Conservation (phyloP, 169 alveolate species). For the Plasmodium chabaudi region DNA sequence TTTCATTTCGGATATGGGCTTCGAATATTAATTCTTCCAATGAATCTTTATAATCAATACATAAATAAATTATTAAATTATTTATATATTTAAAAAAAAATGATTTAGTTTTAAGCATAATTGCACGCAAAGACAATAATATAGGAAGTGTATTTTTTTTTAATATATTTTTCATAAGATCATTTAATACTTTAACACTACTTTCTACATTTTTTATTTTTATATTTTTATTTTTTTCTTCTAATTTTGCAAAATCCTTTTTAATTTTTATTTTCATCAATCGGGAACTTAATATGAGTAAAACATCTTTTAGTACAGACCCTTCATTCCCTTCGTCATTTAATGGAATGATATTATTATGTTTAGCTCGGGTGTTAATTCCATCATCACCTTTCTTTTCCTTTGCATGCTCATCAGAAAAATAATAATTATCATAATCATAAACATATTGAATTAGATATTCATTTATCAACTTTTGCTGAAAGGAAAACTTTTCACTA, state of each 20-base stretch:
- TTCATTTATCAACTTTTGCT: constrained; percentile 60
- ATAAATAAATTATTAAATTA: constrained; percentile 42
- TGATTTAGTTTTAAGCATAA: constrained; percentile 52
- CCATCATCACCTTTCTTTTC: constrained; percentile 10
- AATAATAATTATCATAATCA: constrained; percentile 67
- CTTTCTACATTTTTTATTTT: constrained; percentile 65
- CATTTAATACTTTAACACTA: constrained; percentile 67
- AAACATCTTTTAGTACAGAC: constrained; percentile 37
- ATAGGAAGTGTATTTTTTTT: constrained; percentile 68
- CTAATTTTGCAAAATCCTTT: constrained; percentile 71
- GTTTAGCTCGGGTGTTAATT: not conserved
- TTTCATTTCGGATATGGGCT: constrained; percentile 32
- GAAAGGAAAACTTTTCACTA: constrained; percentile 63
- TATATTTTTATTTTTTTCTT: constrained; percentile 56
- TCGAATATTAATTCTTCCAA: constrained; percentile 41
- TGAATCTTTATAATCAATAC: constrained; percentile 53
- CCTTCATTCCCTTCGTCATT: constrained; percentile 69
- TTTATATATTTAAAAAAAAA: constrained; percentile 51
- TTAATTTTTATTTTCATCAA: constrained; percentile 70
- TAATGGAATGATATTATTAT: constrained; percentile 24
- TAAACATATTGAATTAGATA: constrained; percentile 64
- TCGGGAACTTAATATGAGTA: constrained; percentile 30
- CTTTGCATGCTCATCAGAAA: constrained; percentile 34
- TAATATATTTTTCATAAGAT: constrained; percentile 67
- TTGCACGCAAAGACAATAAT: constrained; percentile 37